Conservation (phyloP, 805 yeast species). For the Myxozyma geophila region DNA sequence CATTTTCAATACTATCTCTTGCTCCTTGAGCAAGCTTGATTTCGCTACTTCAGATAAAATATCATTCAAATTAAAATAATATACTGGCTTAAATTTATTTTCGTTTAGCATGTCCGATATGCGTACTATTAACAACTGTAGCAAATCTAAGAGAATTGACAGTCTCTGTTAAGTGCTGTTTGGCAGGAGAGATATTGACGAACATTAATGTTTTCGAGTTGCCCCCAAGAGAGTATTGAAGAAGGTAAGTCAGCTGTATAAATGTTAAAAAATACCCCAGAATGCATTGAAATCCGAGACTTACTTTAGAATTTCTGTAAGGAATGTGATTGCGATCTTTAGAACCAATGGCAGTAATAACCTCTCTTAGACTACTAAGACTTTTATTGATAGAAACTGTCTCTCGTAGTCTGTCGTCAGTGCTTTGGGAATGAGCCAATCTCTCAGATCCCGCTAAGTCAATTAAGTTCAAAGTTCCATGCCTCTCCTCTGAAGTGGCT, state of each 20-base stretch:
- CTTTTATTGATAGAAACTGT: slow-evolving; percentile 90
- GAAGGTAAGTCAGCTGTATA: slow-evolving; percentile 65
- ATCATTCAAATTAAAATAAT: too few relatives aligned
- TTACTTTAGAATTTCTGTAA: slow-evolving; percentile 62
- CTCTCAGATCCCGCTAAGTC: slow-evolving; percentile 97
- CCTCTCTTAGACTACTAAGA: slow-evolving; percentile 86
- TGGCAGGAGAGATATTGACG: slow-evolving; percentile 79
- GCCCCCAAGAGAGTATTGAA: slow-evolving; percentile 84
- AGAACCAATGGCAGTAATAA: slow-evolving; percentile 67
- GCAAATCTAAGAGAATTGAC: slow-evolving; percentile 88
- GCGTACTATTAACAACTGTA: slow-evolving; percentile 51
- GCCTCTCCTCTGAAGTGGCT: slow-evolving; percentile 52
- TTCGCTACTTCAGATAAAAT: too few relatives aligned
- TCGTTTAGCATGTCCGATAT: slow-evolving; percentile 38
- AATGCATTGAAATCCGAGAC: not conserved
- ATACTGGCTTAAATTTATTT: too few relatives aligned
- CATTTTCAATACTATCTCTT: too few relatives aligned
- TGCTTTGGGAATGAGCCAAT: slow-evolving; percentile 70
- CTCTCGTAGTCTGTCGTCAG: slow-evolving; percentile 80
- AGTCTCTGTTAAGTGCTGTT: slow-evolving; percentile 70
- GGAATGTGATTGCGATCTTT: slow-evolving; percentile 59
- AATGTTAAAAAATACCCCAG: not conserved
- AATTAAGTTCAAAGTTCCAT: slow-evolving; percentile 75
- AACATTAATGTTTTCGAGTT: slow-evolving; percentile 90
- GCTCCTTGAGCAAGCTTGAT: too few relatives aligned